Base-by-base conservation (phyloP, 192 early-diverging fungal species). In the Coemansia sp. region DNA sequence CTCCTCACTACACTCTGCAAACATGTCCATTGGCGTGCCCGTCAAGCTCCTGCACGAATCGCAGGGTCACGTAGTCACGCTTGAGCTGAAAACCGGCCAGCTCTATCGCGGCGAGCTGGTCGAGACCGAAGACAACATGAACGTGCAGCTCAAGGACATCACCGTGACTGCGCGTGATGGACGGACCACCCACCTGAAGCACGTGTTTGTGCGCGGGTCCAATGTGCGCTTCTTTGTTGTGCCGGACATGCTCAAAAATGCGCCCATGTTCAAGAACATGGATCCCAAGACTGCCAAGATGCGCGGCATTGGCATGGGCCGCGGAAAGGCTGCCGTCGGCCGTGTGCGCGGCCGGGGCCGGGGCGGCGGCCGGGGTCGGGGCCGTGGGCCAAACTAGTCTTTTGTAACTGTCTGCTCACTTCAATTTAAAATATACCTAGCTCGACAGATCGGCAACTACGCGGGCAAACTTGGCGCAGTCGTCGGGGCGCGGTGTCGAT, bases 171-270 rank as follows among this genome's bases (percentile, higher is more conserved):
- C 81, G 58, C 84, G 94, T 31, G 96, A 99, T 64, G 96, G 96
- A 17, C 85, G 88, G 43, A 84, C 90, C 25, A 81, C 86, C 56
- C 91, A 96, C 57, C 72, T 99, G 67, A 92, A 97, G 66, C 94
- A 95, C 70, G 92, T 97, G 30, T 99, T 93, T 60, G 85, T 96
- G 66, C 88, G 96, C 50, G 96, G 96, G 21, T 93, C 90, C 38
- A 84, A 87, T 50, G 82, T 94, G 59, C 85, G 92, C 43, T 95
- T 93, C 78, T 91, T 97, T 55, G 87, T 97, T 27, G 93, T 95
- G n/a, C 95, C 95, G 20, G 96, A 99, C 70, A 99, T 99, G 93
- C 83, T 99, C 30, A 95, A 95, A 80, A 97, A 99, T 64, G 96
- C 96, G 21, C 94, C 96, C 42, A 95, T 99, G 94, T 97, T 99